A percentile compares a stretch with the other conserved stretches of the same genome.
These are phyloP conservation scores for Malania oleifera DNA, from an alignment of 164 flowering plant genomes.

Conservation along the genomic window DNA sequence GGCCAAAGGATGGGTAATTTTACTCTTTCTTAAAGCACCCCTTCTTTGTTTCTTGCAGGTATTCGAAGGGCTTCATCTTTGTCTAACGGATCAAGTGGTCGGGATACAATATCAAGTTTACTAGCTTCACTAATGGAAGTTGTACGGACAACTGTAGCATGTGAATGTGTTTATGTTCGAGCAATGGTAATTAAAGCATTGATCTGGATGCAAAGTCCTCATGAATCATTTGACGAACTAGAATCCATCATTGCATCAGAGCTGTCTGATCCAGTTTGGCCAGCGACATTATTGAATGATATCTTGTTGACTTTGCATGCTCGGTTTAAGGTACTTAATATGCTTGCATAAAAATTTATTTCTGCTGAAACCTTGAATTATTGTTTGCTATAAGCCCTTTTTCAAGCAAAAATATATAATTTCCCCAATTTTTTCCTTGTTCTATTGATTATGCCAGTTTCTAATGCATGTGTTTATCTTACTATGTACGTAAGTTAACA, in stretches of 20 bases:
- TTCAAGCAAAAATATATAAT: no score
- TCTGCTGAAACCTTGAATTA: no score
- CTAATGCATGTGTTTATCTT: no score
- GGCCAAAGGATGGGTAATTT: no score
- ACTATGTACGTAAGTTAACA: no score
- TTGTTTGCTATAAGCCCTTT: no score
- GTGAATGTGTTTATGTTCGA: slow-evolving; percentile 98
- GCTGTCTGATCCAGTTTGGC: slow-evolving; percentile 99
- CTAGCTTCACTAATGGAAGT: slow-evolving; percentile 98
- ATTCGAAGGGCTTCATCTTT: slow-evolving; percentile 49
- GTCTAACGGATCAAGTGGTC: slow-evolving; percentile 54
- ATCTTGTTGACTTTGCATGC: slow-evolving; percentile 95
- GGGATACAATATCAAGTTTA: slow-evolving; percentile 86
- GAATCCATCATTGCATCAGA: slow-evolving; percentile 96
- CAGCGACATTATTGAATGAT: slow-evolving; percentile 87
- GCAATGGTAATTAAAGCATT: slow-evolving; percentile 97
- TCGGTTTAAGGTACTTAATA: slow-evolving; percentile 98
- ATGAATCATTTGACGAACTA: slow-evolving; percentile 88
- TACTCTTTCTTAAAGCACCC: no score
- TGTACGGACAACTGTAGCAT: slow-evolving; percentile 95
- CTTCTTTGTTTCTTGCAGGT: slow-evolving; percentile 27
- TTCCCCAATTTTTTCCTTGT: no score
- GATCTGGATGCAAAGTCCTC: slow-evolving; percentile 99
- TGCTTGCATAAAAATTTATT: no score
- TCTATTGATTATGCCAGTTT: no score